Percentiles rank a stretch among this genome's conserved stretches.
These are phyloP conservation scores for Mortierella sp. DNA, from an alignment of 371 early-diverging fungal species.

Conservation along the genomic window DNA sequence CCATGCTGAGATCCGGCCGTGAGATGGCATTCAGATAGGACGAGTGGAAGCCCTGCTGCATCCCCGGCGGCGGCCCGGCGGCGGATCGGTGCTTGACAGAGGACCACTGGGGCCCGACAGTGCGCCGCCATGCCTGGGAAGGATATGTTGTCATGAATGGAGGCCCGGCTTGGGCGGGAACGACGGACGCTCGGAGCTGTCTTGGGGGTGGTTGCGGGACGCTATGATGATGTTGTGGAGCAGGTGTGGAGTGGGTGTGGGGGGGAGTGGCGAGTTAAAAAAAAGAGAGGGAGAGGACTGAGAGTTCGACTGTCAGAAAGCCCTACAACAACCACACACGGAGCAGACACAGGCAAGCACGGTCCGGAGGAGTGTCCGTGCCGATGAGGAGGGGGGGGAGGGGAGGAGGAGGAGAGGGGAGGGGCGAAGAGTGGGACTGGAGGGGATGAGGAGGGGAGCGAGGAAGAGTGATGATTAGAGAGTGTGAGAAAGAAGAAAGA, in stretches of 20 bases:
- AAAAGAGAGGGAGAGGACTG: no score
- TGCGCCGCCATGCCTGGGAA: constrained; percentile 36
- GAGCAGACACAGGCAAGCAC: no score
- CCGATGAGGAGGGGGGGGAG: no score
- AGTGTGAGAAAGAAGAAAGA: background rate
- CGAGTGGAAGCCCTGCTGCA: constrained; percentile 44
- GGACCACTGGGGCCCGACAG: constrained; percentile 52
- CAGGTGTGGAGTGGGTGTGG: no score
- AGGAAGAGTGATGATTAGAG: background rate
- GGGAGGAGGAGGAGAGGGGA: no score
- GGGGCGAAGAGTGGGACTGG: background rate
- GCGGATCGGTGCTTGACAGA: constrained; percentile 33
- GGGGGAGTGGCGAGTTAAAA: no score
- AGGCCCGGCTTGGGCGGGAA: background rate
- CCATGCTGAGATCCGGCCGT: constrained; percentile 27
- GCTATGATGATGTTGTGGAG: no score
- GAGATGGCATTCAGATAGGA: constrained; percentile 46
- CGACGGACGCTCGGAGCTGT: no score
- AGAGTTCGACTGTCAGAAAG: no score
- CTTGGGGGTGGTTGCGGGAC: no score
- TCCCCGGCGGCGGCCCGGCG: constrained; percentile 18
- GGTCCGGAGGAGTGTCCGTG: no score
- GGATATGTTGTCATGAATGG: constrained; percentile 33
- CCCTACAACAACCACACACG: no score
- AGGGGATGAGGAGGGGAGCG: background rate